Evolutionary conservation across 1,284 basidiomycete species (phyloP).

Genomic region (Golubevia pallescens): DNA sequence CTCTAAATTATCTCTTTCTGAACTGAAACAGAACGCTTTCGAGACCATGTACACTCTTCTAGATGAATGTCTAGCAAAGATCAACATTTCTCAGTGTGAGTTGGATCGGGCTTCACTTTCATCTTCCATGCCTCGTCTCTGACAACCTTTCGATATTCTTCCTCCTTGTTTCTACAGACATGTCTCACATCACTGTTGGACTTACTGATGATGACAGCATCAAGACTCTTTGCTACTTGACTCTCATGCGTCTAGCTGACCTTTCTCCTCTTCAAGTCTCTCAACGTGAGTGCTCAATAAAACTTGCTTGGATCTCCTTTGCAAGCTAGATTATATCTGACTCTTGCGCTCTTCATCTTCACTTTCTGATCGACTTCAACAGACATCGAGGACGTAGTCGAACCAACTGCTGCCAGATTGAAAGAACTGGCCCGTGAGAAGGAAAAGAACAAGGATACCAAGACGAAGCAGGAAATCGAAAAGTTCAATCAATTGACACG

Average conservation of each 20-base stretch:
- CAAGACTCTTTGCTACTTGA: slow-evolving; percentile 54
- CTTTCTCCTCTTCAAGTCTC: slow-evolving; percentile 21
- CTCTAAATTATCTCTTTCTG: too few species aligned
- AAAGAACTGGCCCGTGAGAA: slow-evolving; percentile 2
- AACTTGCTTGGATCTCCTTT: not conserved
- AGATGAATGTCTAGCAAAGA: slow-evolving; percentile 36
- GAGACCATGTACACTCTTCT: slow-evolving; percentile 61
- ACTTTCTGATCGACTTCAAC: not conserved
- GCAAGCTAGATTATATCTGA: not conserved
- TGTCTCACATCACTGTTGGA: slow-evolving; percentile 47
- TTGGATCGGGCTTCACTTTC: too few species aligned
- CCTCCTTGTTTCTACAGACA: too few species aligned
- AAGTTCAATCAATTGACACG: slow-evolving; percentile 46
- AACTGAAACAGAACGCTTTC: slow-evolving; percentile 50
- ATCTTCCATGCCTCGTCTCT: too few species aligned
- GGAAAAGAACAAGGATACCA: slow-evolving; percentile 52
- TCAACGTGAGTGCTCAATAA: slow-evolving; percentile 11
- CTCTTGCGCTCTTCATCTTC: not conserved
- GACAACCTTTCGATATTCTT: too few species aligned
- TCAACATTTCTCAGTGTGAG: slow-evolving; percentile 27
- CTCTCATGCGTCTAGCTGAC: slow-evolving; percentile 47
- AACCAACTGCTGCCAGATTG: slow-evolving; percentile 37
- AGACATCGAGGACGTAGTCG: slow-evolving; percentile 40
- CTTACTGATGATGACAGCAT: slow-evolving; percentile 55
- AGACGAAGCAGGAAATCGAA: slow-evolving; percentile 62